Conservation (phyloP, 495 filamentous ascomycete genomes). For the Astrothelium subdiscretum region DNA sequence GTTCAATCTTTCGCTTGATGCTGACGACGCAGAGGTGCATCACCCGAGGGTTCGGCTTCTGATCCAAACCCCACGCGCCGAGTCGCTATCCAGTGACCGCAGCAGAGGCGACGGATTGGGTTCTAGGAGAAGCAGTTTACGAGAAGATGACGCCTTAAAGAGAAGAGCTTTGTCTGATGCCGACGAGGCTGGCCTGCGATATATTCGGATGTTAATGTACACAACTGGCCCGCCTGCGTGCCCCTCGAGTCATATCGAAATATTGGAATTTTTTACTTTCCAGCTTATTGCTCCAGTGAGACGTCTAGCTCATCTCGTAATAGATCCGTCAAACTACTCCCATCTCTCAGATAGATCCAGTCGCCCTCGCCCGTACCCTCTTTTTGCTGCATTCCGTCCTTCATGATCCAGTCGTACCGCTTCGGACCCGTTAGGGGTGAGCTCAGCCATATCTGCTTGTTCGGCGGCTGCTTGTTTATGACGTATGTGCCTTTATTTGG, state of each 20-base stretch:
- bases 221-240: neutral
- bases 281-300: neutral
- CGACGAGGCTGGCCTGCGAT: neutral
- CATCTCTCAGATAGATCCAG: constrained; percentile 84
- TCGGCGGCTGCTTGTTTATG: constrained; percentile 94
- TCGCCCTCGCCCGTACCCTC: constrained; percentile 54
- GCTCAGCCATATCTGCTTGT: constrained; percentile 94
- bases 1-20: too few species aligned
- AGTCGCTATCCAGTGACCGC: too few species aligned
- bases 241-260: neutral
- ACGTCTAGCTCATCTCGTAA: constrained; percentile 58
- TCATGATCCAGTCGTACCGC: constrained; percentile 75
- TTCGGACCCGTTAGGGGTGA: constrained; percentile 89
- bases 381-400: constrained; percentile 62
- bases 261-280: neutral
- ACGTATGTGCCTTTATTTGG: constrained; percentile 65
- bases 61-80: too few species aligned
- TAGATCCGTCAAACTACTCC: constrained; percentile 57
- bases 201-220: neutral
- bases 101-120: too few species aligned
- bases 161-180: neutral
- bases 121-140: neutral
- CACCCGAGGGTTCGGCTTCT: too few species aligned
- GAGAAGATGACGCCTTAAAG: neutral
- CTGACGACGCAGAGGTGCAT: too few species aligned